Base-by-base conservation (phyloP, 2,329 filamentous ascomycete species). In the Lachnellula cervina region DNA sequence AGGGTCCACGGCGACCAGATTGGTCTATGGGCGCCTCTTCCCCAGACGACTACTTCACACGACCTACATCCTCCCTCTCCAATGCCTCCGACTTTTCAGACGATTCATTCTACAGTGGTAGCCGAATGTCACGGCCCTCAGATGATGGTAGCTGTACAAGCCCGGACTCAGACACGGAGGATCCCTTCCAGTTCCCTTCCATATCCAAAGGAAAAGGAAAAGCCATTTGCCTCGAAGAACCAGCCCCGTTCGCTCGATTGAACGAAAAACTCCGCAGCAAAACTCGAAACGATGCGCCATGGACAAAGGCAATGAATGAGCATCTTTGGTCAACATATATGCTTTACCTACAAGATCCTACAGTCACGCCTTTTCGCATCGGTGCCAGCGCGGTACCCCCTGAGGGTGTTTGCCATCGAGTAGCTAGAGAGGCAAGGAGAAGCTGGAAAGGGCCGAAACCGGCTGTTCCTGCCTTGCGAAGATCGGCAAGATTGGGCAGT, bases 241-340 rank as follows among this genome's bases (percentile, higher is more conserved):
- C 49, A 17, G 46, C 42, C 14, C 19, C 25, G 17, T 44, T 42
- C n/a, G 49, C 51, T 9, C 23, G 55, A 9, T 54, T 68, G 35
- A 69, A 69, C 45, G 44, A 49, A 6, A 59, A 66, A 4, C 54
- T 66, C 44, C 63, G 61, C 8, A 66, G 59, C 59, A 70, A 69
- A 59, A 63, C 57, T n/a, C 57, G 64, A 40, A 67, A 62, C 11
- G 59, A 79, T 66, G 80, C 80, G 0, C 78, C 77, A 0, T 87
- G 84, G 84, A 86, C 83, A 4, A 80, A 79, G 58, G 77, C 81
- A 17, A 86, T 87, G 82, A 83, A 76, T 70, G 74, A 80, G 13
- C 84, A 88, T 63, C 70, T 88, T 9, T 88, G 84, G 84, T 77
- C 80, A 5, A 85, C 81, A 1, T 88, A 86, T 65, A 72, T 80